A percentile compares a stretch with the other conserved stretches of the same genome.
phyloP scores from a whole-genome alignment of 331 rosid species.

The Erythrophleum ivorense region DNA sequence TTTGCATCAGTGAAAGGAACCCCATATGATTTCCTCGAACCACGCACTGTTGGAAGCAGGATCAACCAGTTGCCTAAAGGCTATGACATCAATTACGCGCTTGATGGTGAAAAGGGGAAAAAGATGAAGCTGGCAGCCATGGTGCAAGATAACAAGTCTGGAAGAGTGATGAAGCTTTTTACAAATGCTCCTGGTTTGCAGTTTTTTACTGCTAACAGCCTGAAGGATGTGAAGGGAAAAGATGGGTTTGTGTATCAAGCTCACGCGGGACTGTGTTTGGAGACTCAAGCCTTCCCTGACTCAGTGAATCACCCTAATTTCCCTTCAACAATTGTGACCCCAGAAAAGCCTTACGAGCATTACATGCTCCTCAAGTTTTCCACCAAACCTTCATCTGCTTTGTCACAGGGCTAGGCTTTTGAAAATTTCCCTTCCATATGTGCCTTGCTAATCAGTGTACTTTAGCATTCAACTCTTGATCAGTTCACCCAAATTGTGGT shows the following conservation, averaged over 20 bases:
- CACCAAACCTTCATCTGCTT: slow-evolving; percentile 38
- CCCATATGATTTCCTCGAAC: slow-evolving; percentile 77
- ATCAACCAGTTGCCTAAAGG: slow-evolving; percentile 59
- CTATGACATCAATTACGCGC: slow-evolving; percentile 70
- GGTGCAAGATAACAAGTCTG: slow-evolving; percentile 64
- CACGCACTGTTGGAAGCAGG: slow-evolving; percentile 54
- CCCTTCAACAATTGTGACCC: slow-evolving; percentile 77
- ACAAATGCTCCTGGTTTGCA: slow-evolving; percentile 78
- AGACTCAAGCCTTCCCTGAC: slow-evolving; percentile 78
- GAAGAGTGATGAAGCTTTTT: slow-evolving; percentile 60
- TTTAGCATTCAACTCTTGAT: not conserved
- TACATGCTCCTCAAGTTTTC: slow-evolving; percentile 61
- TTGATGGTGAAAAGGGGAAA: slow-evolving; percentile 44
- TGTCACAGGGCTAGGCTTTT: not conserved
- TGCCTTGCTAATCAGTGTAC: not conserved
- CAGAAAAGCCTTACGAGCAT: slow-evolving; percentile 62
- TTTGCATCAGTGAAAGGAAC: slow-evolving; percentile 64
- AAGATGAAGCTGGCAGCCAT: slow-evolving; percentile 50
- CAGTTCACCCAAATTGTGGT: slow-evolving; percentile 1
- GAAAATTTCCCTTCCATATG: not conserved
- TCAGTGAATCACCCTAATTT: slow-evolving; percentile 77
- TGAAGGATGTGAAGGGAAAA: slow-evolving; percentile 71
- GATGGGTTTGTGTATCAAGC: slow-evolving; percentile 61
- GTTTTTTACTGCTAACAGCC: slow-evolving; percentile 53
- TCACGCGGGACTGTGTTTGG: slow-evolving; percentile 64